phyloP scores from a whole-genome alignment of 768 basidiomycete species.

The Calocera viscosa region DNA sequence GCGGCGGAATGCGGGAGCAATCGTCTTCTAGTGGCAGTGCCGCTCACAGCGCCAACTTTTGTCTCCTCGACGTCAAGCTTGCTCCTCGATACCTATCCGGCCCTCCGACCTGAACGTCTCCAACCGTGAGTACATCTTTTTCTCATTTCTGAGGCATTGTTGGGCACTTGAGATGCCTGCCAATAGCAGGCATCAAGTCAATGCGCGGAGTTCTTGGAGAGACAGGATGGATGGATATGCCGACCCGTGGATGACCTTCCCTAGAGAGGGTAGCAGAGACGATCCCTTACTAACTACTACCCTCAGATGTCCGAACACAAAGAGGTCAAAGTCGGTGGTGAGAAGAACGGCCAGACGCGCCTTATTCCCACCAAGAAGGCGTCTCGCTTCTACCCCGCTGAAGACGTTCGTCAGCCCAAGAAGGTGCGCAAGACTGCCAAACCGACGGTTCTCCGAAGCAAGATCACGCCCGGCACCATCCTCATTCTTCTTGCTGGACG shows the following conservation, averaged over 20 bases:
- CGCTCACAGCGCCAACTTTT: too few species aligned
- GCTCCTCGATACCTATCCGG: neutral
- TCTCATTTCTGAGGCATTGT: neutral
- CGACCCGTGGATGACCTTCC: constrained; percentile 28
- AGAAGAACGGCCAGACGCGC: constrained; percentile 83
- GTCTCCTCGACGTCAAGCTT: neutral
- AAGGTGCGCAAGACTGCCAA: constrained; percentile 78
- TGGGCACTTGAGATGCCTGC: neutral
- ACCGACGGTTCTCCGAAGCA: constrained; percentile 63
- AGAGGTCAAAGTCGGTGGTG: constrained; percentile 76
- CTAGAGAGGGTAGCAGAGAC: neutral
- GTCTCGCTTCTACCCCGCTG: constrained; percentile 86
- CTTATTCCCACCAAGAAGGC: constrained; percentile 75
- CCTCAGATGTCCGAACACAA: constrained; percentile 28
- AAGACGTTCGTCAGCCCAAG: constrained; percentile 85
- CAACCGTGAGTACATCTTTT: constrained; percentile 11
- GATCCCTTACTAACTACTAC: constrained; percentile 20
- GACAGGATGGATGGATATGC: constrained; percentile 27
- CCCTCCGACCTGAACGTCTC: constrained; percentile 4
- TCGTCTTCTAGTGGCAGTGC: too few species aligned
- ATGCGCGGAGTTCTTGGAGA: neutral
- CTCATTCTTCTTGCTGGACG: constrained; percentile 95
- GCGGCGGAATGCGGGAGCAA: too few species aligned
- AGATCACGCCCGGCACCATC: constrained; percentile 88
- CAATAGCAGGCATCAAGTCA: too few species aligned